phyloP scores from a whole-genome alignment of 164 flowering plant genomes.

The Vitis cinerea region DNA sequence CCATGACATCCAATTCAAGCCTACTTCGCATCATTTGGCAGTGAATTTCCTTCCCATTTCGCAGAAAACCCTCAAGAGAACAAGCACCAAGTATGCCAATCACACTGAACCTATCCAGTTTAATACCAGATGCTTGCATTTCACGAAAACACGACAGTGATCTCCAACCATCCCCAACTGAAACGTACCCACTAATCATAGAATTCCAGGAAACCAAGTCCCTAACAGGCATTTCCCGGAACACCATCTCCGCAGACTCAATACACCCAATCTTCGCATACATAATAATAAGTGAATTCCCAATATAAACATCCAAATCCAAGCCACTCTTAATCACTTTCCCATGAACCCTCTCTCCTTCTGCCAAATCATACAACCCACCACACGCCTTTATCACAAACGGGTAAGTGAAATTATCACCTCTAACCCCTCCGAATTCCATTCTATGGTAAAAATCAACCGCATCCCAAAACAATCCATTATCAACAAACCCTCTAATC shows the following conservation, averaged over 20 bases:
- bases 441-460: constrained; percentile 32
- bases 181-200: constrained; percentile 56
- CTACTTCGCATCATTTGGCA: constrained; percentile 19
- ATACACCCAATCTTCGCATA: constrained; percentile 55
- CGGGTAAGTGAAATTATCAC: constrained; percentile 56
- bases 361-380: constrained; percentile 23
- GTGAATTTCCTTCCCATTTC: constrained; percentile 29
- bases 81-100: constrained; percentile 49
- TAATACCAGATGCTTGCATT: constrained; percentile 37
- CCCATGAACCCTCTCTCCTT: constrained; percentile 50
- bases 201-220: constrained; percentile 81
- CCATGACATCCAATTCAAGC: constrained; percentile 29
- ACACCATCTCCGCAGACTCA: constrained; percentile 47
- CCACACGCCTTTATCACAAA: constrained; percentile 62
- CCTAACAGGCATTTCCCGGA: constrained; percentile 49
- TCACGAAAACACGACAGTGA: constrained; percentile 36
- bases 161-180: constrained; percentile 41
- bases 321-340: constrained; percentile 48
- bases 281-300: constrained; percentile 58
- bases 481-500: constrained; percentile 39
- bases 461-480: constrained; percentile 37
- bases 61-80: constrained; percentile 23
- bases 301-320: constrained; percentile 41
- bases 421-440: constrained; percentile 27
- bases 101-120: constrained; percentile 43